Evolutionary conservation across 306 rosid species (phyloP).

Genomic region (Alnus glutinosa): DNA sequence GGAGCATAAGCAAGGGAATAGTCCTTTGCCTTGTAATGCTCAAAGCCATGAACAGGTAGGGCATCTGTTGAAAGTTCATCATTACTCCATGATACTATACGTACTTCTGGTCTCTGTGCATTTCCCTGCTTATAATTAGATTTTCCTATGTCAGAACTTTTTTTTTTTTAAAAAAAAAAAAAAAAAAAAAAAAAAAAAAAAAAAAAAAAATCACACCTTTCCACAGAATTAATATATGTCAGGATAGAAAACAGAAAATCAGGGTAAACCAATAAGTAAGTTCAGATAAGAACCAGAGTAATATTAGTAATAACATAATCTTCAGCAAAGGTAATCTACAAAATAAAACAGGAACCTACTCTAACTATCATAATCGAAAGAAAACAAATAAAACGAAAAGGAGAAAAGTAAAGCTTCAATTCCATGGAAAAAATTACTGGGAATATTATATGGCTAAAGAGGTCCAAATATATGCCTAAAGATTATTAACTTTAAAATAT

Average conservation of each 20-base stretch:
- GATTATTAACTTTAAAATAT: neutral
- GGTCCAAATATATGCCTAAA: neutral
- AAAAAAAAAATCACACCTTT: neutral
- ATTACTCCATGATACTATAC: slow-evolving; percentile 83
- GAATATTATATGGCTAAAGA: neutral
- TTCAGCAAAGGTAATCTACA: neutral
- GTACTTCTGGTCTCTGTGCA: slow-evolving; percentile 97
- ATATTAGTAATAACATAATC: neutral
- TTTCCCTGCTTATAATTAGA: slow-evolving; percentile 71
- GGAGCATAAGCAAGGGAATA: slow-evolving; percentile 98
- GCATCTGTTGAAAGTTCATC: slow-evolving; percentile 97
- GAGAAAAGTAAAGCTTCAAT: neutral
- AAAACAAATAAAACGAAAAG: neutral
- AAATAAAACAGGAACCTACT: neutral
- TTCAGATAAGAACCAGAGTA: neutral
- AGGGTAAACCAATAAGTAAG: neutral
- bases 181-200: too few relatives aligned
- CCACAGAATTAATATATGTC: neutral
- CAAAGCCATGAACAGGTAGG: slow-evolving; percentile 91
- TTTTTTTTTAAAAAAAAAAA: too few relatives aligned
- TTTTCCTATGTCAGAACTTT: slow-evolving; percentile 32
- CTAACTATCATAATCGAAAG: neutral
- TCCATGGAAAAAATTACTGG: neutral
- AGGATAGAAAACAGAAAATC: neutral
- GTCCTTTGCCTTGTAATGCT: slow-evolving; percentile 97